A percentile compares a stretch with the other conserved stretches of the same genome.
Evolutionary conservation across 192 early-diverging fungal species (phyloP).

Genomic region (Coemansia sp.): DNA sequence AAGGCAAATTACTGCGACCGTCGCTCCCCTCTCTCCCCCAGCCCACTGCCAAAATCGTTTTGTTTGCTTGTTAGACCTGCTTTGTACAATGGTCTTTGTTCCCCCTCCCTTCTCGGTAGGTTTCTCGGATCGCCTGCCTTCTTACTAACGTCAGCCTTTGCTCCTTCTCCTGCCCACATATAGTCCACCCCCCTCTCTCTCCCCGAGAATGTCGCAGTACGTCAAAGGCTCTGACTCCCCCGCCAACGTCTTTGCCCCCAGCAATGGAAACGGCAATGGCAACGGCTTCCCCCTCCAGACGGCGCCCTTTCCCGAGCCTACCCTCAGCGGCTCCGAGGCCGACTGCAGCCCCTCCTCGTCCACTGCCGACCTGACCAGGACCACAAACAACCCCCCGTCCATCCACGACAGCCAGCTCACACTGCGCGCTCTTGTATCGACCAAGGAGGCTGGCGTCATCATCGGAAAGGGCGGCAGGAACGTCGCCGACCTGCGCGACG

Average conservation of each 20-base stretch:
- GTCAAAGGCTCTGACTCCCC: conserved; percentile 18
- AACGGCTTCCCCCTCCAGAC: conserved; percentile 13
- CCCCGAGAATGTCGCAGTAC: conserved; percentile 34
- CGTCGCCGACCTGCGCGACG: conserved; percentile 84
- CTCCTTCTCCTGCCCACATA: neutral
- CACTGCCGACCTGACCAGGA: conserved; percentile 27
- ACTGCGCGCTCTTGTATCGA: conserved; percentile 86
- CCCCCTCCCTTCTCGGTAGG: neutral
- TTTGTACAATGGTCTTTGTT: neutral
- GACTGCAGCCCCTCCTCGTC: conserved; percentile 42
- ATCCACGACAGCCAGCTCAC: conserved; percentile 63
- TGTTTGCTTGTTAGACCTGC: neutral
- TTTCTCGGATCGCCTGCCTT: neutral
- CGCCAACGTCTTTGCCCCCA: conserved; percentile 12
- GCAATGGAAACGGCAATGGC: conserved; percentile 8
- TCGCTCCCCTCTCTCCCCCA: neutral
- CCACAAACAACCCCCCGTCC: conserved; percentile 29
- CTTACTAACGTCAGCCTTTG: neutral
- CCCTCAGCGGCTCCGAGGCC: conserved; percentile 22
- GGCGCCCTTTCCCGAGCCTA: conserved; percentile 38
- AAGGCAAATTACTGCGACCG: neutral
- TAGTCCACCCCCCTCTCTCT: neutral
- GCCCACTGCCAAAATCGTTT: neutral
- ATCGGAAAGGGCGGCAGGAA: conserved; percentile 88
- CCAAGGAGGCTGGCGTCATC: conserved; percentile 92